These are phyloP conservation scores for Truncatella angustata DNA, from an alignment of 2,329 filamentous ascomycete species.

Conservation along the genomic window DNA sequence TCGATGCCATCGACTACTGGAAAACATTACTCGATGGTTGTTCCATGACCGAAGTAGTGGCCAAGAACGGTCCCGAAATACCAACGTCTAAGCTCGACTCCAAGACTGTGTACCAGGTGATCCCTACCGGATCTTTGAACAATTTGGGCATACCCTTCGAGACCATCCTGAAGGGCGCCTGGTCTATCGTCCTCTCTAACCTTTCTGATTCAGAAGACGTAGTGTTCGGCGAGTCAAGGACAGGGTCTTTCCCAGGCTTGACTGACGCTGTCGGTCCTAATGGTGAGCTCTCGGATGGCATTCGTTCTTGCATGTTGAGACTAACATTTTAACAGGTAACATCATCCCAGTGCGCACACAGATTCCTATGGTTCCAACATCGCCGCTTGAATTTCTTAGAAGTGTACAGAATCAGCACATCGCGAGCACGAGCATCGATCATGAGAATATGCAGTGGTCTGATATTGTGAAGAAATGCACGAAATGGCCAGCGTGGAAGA, in stretches of 20 bases:
- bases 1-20: constrained; percentile 45
- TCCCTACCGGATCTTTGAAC: constrained; percentile 38
- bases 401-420: constrained; percentile 35
- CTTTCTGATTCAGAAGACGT: constrained; percentile 49
- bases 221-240: constrained; percentile 54
- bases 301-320: not conserved
- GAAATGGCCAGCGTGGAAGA: constrained; percentile 51
- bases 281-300: constrained; percentile 10
- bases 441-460: constrained; percentile 48
- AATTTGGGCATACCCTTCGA: constrained; percentile 47
- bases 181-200: constrained; percentile 53
- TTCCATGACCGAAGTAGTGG: constrained; percentile 44
- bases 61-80: constrained; percentile 38
- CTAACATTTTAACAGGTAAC: constrained; percentile 27
- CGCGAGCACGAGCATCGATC: not conserved
- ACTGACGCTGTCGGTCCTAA: constrained; percentile 45
- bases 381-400: constrained; percentile 48
- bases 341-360: constrained; percentile 47
- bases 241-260: constrained; percentile 43
- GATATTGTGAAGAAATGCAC: constrained; percentile 55
- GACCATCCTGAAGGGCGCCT: constrained; percentile 55
- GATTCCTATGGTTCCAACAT: constrained; percentile 41
- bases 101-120: constrained; percentile 38
- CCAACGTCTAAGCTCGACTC: constrained; percentile 31
- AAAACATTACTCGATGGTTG: constrained; percentile 41